Conservation (phyloP, 1,284 basidiomycete genomes). For the Moniliophthora roreri region DNA sequence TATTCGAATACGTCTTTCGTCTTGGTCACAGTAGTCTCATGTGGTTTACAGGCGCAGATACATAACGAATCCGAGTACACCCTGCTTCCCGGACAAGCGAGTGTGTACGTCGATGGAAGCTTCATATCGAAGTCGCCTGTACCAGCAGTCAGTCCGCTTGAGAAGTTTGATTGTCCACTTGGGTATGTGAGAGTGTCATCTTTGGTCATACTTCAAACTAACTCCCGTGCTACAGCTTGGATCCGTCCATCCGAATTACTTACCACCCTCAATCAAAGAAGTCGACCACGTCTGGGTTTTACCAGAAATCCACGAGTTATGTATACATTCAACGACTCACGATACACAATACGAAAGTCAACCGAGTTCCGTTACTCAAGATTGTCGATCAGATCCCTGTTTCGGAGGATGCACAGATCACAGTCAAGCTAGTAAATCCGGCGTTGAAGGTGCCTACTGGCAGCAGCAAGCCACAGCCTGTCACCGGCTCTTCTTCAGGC, state of each 20-base stretch:
- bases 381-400: constrained; percentile 34
- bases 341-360: constrained; percentile 31
- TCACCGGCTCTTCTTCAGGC: neutral
- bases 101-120: constrained; percentile 39
- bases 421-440: constrained; percentile 25
- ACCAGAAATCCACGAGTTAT: constrained; percentile 19
- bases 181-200: constrained; percentile 3
- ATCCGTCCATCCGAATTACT: constrained; percentile 22
- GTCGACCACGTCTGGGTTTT: constrained; percentile 20
- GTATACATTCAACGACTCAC: constrained; percentile 30
- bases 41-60: constrained; percentile 29
- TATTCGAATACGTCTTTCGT: neutral
- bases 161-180: constrained; percentile 17
- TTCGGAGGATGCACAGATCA: constrained; percentile 31
- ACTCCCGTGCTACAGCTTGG: constrained; percentile 15
- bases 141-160: constrained; percentile 33
- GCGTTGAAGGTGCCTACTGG: constrained; percentile 12
- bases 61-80: constrained; percentile 38
- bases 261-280: constrained; percentile 29
- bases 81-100: constrained; percentile 30
- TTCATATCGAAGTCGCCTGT: constrained; percentile 32
- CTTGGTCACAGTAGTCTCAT: neutral
- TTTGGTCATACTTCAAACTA: neutral
- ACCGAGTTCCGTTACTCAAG: constrained; percentile 25
- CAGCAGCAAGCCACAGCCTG: constrained; percentile 8